Base-by-base conservation (phyloP, 371 early-diverging fungal genomes). In the Mucor plumbeus region DNA sequence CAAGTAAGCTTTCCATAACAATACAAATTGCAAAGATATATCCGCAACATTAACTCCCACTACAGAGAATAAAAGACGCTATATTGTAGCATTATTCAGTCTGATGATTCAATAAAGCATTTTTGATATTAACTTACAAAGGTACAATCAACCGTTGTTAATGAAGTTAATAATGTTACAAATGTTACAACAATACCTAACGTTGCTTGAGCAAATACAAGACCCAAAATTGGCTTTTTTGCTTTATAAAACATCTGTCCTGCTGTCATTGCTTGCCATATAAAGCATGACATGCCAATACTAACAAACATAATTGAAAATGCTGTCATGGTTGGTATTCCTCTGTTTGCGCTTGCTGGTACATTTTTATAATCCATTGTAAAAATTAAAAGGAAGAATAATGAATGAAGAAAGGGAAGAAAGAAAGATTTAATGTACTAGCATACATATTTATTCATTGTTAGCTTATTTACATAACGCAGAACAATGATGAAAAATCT, bases 261-360 rank as follows among this genome's bases (percentile, higher is more conserved):
- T 7, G 74, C 39, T 44, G 74, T 73, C 9, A 77, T 56, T 0
- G 71, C 39, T 57, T 83, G 83, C 79, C 79, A 83, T 39, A 80
- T 70, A 71, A 83, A 83, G 44, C 80, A 83, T 9, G 66, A 57
- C 65, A 80, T 53, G 2, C 81, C 79, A 26, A 78, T 62, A 36
- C 67, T 75, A n/a, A 79, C 79, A 66, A 83, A 74, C 73, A 83
- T 80, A 43, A 83, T 72, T 3, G 80, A 77, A 61, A 80, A 80
- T 1, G 72, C 64, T 0, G 77, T 56, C 44, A 44, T 44, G 6
- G 7, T 44, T 4, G 44, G 44, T 15, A 44, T 44, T 15, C n/a
- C 17, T 17, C 17, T 44, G 15, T 44, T 17, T 44, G 44, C 17
- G 5, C 17, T 15, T 44, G n/a, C n/a, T 44, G 44, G 1, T n/a